Evolutionary conservation across 164 flowering plant genomes (phyloP).

Genomic region (Cinnamomum chago): DNA sequence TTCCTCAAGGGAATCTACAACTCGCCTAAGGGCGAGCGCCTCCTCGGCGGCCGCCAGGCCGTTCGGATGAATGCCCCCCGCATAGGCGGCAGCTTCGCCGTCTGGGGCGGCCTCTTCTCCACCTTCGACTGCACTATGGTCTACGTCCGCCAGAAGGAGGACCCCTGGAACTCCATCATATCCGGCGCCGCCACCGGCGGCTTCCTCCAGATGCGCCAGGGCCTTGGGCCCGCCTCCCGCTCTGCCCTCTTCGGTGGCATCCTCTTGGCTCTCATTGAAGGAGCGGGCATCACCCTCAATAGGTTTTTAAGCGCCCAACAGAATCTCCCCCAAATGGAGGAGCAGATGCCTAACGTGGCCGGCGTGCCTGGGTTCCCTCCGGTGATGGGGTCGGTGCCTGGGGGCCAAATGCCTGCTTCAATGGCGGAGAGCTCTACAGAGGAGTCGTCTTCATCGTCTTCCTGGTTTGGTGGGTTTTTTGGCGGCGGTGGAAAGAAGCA

Average conservation of each 20-base stretch:
- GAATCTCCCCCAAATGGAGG: conserved; percentile 50
- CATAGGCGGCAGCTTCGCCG: conserved; percentile 84
- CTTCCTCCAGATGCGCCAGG: conserved; percentile 78
- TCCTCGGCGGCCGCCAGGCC: conserved; percentile 66
- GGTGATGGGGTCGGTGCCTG: conserved; percentile 15
- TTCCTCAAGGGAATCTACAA: conserved; percentile 66
- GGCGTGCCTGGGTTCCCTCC: conserved; percentile 25
- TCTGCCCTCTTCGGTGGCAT: conserved; percentile 73
- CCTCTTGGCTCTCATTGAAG: conserved; percentile 76
- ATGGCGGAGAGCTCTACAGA: conserved; percentile 6
- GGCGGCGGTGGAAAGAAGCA: conserved; percentile 41
- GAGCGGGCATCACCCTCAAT: conserved; percentile 75
- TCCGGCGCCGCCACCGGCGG: conserved; percentile 98
- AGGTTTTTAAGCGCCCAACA: conserved; percentile 45
- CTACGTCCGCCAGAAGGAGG: conserved; percentile 84
- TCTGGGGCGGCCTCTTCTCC: conserved; percentile 89
- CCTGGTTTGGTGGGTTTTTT: conserved; percentile 73
- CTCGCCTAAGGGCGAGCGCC: conserved; percentile 69
- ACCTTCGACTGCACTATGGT: conserved; percentile 81
- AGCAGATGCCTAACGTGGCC: conserved; percentile 27
- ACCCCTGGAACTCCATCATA: conserved; percentile 90
- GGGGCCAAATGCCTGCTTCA: neutral
- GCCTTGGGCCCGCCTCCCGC: conserved; percentile 48
- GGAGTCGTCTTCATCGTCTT: conserved; percentile 20
- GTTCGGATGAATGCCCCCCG: conserved; percentile 88